Evolutionary conservation across 495 filamentous ascomycete species (phyloP).

Genomic region (Penicillium flavigenum): DNA sequence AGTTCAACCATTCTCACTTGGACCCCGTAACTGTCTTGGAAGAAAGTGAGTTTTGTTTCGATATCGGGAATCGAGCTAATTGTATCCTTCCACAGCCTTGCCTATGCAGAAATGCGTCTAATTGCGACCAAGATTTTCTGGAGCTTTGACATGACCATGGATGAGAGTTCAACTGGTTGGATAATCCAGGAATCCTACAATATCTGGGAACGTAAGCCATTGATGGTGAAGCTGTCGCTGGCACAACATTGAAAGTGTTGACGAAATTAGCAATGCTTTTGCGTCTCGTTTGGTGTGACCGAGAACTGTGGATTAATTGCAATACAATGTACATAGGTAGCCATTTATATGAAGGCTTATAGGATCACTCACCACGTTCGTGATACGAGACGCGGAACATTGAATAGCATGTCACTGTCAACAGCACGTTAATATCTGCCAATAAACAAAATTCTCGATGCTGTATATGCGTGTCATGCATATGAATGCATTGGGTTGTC

Average conservation of each 20-base stretch:
- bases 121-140: conserved; percentile 52
- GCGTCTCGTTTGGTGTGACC: neutral
- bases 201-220: conserved; percentile 36
- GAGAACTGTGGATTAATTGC: neutral
- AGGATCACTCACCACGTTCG: neutral
- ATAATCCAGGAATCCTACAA: conserved; percentile 35
- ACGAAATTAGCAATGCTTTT: neutral
- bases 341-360: neutral
- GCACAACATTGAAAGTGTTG: neutral
- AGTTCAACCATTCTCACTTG: conserved; percentile 40
- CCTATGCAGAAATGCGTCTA: conserved; percentile 53
- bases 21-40: conserved; percentile 43
- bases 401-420: neutral
- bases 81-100: conserved; percentile 36
- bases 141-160: conserved; percentile 51
- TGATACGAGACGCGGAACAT: neutral
- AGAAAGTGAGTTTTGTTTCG: conserved; percentile 22
- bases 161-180: conserved; percentile 36
- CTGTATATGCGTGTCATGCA: neutral
- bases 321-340: neutral
- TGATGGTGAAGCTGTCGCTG: conserved; percentile 29
- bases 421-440: too few relatives aligned
- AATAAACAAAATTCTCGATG: neutral
- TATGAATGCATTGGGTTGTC: neutral
- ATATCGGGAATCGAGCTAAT: neutral